Evolutionary conservation across 495 filamentous ascomycete species (phyloP), one percentile per base, ranked within the genome.

Genomic region (Pseudevernia furfuracea): DNA sequence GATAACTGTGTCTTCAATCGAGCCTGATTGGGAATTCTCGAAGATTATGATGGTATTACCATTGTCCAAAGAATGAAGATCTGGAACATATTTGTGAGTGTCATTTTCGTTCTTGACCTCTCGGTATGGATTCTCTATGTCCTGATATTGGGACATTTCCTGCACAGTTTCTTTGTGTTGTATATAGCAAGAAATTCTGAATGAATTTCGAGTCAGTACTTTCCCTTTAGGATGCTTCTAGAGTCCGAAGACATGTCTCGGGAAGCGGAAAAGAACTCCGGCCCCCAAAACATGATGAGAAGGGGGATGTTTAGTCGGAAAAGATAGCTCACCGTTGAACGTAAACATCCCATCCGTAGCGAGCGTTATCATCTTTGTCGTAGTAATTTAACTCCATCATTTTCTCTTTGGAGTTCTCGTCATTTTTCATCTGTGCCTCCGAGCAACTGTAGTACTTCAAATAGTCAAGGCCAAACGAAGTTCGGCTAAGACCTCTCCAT

Each of bases 1-100:
- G 14, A 84, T 75, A 12, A 84, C 59, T 1, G 81, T 82, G 65
- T 84, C 77, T n/a, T 79, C 69, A 37, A 78, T 74, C 14, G 69
- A 71, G 37, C 72, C 71, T 1, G 77, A 75, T 11, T 77, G 70
- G 1, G 78, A 78, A 57, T 79, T 76, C 62, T 84, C 81, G 60
- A 84, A 82, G 38, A 84, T 70, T 56, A 84, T 82, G 41, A 84
- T 80, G 0, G 77, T 79, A 60, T 78, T 82, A 28, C 79, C 75
- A 57, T 84, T 84, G 61, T 83, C 82, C 3, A 80, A 61, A 17
- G 61, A 71, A 21, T 75, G 58, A 7, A 80, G 66, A 12, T 71
- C 60, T 58, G 72, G 69, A 19, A 68, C 55, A 49, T 67, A 68
- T 19, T 62, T 49, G 55, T 69, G 58, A 12, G 55, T 64, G 49